Evolutionary conservation across 2,329 filamentous ascomycete species (phyloP).

Genomic region (Trichoderma afroharzianum): DNA sequence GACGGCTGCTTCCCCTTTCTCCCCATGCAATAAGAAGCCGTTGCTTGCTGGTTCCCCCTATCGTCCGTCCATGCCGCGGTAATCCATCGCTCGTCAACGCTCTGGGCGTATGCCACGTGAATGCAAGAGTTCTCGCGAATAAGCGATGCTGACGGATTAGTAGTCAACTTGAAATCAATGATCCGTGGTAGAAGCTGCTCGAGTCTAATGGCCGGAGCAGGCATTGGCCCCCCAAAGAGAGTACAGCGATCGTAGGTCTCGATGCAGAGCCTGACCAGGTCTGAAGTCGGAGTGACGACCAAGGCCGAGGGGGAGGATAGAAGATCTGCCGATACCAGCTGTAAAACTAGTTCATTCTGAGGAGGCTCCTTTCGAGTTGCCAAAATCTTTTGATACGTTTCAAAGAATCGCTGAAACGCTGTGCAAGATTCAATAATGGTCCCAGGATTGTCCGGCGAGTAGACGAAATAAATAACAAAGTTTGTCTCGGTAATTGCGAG

Average conservation of each 20-base stretch:
- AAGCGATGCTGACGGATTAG: slow-evolving; percentile 66
- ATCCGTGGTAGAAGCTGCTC: slow-evolving; percentile 66
- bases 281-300: slow-evolving; percentile 57
- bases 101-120: slow-evolving; percentile 75
- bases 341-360: slow-evolving; percentile 68
- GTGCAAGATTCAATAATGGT: slow-evolving; percentile 68
- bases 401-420: slow-evolving; percentile 69
- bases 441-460: slow-evolving; percentile 59
- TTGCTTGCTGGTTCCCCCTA: slow-evolving; percentile 68
- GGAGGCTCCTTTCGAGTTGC: slow-evolving; percentile 41
- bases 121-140: slow-evolving; percentile 76
- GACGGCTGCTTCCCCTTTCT: slow-evolving; percentile 52
- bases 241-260: slow-evolving; percentile 77
- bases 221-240: slow-evolving; percentile 51
- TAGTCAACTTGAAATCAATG: slow-evolving; percentile 70
- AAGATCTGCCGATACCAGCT: slow-evolving; percentile 68
- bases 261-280: slow-evolving; percentile 62
- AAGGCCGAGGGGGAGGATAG: slow-evolving; percentile 61
- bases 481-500: slow-evolving; percentile 49
- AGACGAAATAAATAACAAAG: slow-evolving; percentile 73
- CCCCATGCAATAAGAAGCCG: slow-evolving; percentile 67
- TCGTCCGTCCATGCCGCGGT: slow-evolving; percentile 79
- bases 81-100: slow-evolving; percentile 73
- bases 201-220: slow-evolving; percentile 68
- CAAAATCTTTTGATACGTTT: slow-evolving; percentile 48